Conservation (phyloP, 1,284 basidiomycete genomes). For the Leccinum solheimii region DNA sequence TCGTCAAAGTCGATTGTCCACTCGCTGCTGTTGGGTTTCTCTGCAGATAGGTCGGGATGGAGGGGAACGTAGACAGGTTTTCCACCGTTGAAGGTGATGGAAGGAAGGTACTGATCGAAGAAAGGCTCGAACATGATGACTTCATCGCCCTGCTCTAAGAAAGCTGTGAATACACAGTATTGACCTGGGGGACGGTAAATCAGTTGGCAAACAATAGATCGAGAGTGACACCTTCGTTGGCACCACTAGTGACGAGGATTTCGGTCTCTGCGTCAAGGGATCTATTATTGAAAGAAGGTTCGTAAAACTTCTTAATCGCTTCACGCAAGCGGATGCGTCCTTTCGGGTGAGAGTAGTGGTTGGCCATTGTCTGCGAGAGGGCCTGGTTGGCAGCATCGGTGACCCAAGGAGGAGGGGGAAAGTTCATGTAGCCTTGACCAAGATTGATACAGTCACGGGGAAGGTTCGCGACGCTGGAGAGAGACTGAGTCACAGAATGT, state of each 20-base stretch:
- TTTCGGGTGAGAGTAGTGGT: slow-evolving; percentile 91
- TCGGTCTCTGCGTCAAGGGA: slow-evolving; percentile 84
- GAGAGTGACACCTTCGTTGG: slow-evolving; percentile 77
- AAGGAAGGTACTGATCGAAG: slow-evolving; percentile 96
- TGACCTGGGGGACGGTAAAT: slow-evolving; percentile 51
- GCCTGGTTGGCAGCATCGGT: slow-evolving; percentile 74
- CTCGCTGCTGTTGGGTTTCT: slow-evolving; percentile 67
- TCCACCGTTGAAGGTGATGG: slow-evolving; percentile 91
- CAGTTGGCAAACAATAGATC: neutral
- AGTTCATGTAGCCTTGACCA: slow-evolving; percentile 95
- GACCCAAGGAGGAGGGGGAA: slow-evolving; percentile 83
- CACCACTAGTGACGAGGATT: slow-evolving; percentile 93
- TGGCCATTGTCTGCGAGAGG: slow-evolving; percentile 64
- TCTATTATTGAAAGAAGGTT: slow-evolving; percentile 62
- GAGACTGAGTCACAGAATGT: neutral
- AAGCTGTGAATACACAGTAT: slow-evolving; percentile 88
- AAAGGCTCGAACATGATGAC: slow-evolving; percentile 99
- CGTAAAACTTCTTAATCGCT: slow-evolving; percentile 81
- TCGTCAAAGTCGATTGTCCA: slow-evolving; percentile 90
- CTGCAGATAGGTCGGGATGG: slow-evolving; percentile 70
- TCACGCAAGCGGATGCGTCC: slow-evolving; percentile 84
- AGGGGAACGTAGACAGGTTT: slow-evolving; percentile 94
- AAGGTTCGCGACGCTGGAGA: slow-evolving; percentile 76
- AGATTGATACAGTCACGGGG: slow-evolving; percentile 88
- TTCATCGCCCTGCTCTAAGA: slow-evolving; percentile 89